Conservation (phyloP, 306 rosid genomes). For the Glycine latifolia region DNA sequence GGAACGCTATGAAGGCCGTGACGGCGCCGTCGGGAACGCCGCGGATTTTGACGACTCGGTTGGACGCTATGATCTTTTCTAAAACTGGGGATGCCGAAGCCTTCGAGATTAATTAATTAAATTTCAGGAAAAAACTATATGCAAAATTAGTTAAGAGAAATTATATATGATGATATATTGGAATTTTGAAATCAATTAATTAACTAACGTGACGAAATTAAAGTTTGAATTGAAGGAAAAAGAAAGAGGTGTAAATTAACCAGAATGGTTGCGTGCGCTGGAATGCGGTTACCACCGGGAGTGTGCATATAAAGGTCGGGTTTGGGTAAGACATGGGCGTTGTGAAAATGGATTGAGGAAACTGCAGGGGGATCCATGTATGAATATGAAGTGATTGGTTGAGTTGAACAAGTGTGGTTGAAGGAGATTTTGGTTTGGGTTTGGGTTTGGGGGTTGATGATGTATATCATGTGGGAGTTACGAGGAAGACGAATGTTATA, state of each 20-base stretch:
- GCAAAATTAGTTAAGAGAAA: not conserved
- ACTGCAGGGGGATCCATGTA: not conserved
- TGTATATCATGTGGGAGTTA: not conserved
- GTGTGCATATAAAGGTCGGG: constrained; percentile 69
- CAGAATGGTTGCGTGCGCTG: constrained; percentile 73
- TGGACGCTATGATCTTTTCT: constrained; percentile 61
- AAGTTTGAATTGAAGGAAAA: not conserved
- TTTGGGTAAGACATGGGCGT: constrained; percentile 51
- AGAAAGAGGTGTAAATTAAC: not conserved
- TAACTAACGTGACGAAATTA: not conserved
- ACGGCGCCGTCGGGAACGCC: constrained; percentile 86
- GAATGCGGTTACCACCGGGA: constrained; percentile 62
- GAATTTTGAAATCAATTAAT: no score
- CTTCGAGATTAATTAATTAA: constrained; percentile 31
- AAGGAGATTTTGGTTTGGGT: not conserved
- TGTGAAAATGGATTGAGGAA: not conserved
- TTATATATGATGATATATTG: no score
- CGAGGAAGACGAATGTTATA: not conserved
- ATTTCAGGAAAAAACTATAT: not conserved
- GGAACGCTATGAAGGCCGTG: constrained; percentile 66
- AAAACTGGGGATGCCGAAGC: constrained; percentile 81
- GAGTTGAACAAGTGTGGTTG: not conserved
- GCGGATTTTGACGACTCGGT: constrained; percentile 59
- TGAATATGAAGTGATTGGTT: not conserved
- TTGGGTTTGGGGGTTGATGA: not conserved